Evolutionary conservation across 1,284 basidiomycete species (phyloP).

Genomic region (Rhodotorula glutinis): DNA sequence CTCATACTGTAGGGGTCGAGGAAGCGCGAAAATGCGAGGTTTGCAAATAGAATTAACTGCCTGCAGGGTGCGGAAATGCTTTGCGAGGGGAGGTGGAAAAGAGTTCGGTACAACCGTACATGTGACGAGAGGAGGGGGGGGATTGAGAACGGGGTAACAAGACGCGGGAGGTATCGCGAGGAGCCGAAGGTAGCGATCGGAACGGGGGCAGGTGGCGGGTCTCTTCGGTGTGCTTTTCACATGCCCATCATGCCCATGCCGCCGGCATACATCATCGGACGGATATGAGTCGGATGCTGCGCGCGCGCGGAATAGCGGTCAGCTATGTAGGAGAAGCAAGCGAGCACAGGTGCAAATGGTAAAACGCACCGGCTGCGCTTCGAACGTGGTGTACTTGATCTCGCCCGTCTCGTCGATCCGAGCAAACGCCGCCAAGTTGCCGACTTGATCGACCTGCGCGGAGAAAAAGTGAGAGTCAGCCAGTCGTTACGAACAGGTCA

Average conservation of each 20-base stretch:
- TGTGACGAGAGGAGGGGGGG: not conserved
- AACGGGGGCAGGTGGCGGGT: too few species aligned
- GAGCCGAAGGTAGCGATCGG: too few species aligned
- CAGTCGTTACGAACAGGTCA: too few species aligned
- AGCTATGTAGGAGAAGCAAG: not conserved
- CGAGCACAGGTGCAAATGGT: too few species aligned
- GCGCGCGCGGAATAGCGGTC: not conserved
- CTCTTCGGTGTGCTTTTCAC: not conserved
- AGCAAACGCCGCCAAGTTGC: constrained; percentile 44
- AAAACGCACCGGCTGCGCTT: constrained; percentile 39
- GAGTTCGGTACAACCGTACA: not conserved
- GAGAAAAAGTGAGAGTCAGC: not conserved
- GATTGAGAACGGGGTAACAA: too few species aligned
- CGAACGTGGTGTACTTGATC: constrained; percentile 42
- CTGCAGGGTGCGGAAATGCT: too few species aligned
- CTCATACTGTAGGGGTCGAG: too few species aligned
- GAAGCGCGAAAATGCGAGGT: too few species aligned
- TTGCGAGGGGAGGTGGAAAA: not conserved
- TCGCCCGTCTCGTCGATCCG: constrained; percentile 44
- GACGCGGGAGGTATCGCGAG: not conserved
- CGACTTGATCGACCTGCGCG: constrained; percentile 45
- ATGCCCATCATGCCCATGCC: constrained; percentile 19
- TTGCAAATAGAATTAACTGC: too few species aligned
- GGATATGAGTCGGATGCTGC: constrained; percentile 25
- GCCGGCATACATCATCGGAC: constrained; percentile 45